Conservation (phyloP, 768 basidiomycete species). For the Suillus paluster region DNA sequence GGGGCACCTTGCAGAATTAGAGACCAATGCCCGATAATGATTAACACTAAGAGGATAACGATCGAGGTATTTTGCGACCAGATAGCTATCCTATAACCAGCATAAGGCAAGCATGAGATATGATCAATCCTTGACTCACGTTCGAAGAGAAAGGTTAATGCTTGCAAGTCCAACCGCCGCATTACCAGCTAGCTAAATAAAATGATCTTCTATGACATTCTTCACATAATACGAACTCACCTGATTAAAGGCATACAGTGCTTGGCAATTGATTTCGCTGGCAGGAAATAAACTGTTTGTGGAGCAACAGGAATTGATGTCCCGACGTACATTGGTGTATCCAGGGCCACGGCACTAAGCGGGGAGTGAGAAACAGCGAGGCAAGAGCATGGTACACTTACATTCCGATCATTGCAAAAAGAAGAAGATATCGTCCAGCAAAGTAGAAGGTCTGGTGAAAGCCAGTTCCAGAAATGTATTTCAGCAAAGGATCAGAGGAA, state of each 20-base stretch:
- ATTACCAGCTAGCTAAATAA: constrained; percentile 44
- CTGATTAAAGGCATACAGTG: constrained; percentile 53
- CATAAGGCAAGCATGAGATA: not conserved
- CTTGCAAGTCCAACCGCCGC: constrained; percentile 49
- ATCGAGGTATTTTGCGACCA: constrained; percentile 65
- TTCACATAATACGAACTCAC: constrained; percentile 26
- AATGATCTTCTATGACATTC: not conserved
- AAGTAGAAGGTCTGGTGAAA: constrained; percentile 49
- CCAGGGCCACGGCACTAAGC: constrained; percentile 20
- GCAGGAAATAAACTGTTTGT: not conserved
- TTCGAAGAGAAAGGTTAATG: constrained; percentile 51
- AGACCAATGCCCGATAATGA: constrained; percentile 74
- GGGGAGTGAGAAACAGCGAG: constrained; percentile 1
- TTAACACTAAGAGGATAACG: constrained; percentile 49
- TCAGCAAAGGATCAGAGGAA: not conserved
- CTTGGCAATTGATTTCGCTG: constrained; percentile 48
- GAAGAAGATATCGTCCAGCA: constrained; percentile 46
- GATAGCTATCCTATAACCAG: constrained; percentile 55
- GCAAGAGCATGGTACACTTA: constrained; percentile 25
- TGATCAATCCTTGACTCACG: constrained; percentile 31
- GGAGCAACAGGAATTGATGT: not conserved
- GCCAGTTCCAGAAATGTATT: not conserved
- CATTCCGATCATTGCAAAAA: constrained; percentile 53
- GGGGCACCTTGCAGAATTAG: constrained; percentile 64
- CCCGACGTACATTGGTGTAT: constrained; percentile 32